Conservation (phyloP, 768 basidiomycete species). For the Kwoniella shandongensis region DNA sequence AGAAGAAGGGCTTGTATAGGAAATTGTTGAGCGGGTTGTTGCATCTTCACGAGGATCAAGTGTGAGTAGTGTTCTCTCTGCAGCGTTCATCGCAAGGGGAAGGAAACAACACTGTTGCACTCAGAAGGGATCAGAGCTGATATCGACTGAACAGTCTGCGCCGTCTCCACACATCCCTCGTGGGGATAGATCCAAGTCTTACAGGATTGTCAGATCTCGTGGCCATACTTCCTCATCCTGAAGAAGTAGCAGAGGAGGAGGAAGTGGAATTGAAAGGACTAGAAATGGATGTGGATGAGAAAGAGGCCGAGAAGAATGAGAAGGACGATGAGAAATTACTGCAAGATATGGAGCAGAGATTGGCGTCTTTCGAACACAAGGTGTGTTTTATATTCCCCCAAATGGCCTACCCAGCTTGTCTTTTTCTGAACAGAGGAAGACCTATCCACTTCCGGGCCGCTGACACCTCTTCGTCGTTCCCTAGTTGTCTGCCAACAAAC, state of each 20-base stretch:
- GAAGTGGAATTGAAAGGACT: slow-evolving; percentile 7
- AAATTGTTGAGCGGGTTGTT: slow-evolving; percentile 5
- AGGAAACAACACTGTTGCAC: no score
- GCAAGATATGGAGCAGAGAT: slow-evolving; percentile 19
- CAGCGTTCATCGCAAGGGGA: no score
- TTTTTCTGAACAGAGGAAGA: no score
- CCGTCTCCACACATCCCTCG: slow-evolving; percentile 2
- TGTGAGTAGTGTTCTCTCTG: no score
- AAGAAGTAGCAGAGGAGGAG: not conserved
- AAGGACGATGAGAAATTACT: not conserved
- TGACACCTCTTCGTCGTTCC: not conserved
- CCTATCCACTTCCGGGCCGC: no score
- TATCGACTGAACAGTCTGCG: not conserved
- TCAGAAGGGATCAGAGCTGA: not conserved
- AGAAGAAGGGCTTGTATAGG: slow-evolving; percentile 3
- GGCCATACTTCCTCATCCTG: not conserved
- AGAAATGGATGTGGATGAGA: slow-evolving; percentile 6
- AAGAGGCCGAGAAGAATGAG: not conserved
- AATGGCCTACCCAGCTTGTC: no score
- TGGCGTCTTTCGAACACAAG: slow-evolving; percentile 5
- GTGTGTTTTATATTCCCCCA: no score
- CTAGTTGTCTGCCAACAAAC: not conserved
- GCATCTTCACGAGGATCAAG: slow-evolving; percentile 16
- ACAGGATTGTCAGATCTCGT: not conserved
- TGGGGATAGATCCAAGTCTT: no score